Conservation (phyloP, 371 early-diverging fungal genomes). For the Mucor lusitanicus region DNA sequence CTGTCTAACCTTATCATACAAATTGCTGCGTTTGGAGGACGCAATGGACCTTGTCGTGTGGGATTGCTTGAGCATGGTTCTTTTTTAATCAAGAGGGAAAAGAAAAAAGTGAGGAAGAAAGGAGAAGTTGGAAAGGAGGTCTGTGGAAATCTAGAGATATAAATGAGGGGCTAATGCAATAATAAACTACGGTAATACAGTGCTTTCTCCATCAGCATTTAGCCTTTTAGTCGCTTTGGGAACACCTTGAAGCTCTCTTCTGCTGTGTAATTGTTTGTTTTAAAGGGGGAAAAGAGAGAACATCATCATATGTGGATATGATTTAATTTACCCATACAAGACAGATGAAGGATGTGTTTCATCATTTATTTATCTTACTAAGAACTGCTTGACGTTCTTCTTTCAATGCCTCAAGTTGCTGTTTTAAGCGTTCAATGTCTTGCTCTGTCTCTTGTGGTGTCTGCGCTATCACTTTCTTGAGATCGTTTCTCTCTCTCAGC, state of each 20-base stretch:
- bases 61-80: slow-evolving; percentile 10
- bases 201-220: neutral
- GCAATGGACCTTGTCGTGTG: neutral
- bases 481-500: slow-evolving; percentile 23
- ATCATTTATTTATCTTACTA: slow-evolving; percentile 13
- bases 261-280: neutral
- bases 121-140: slow-evolving; percentile 1
- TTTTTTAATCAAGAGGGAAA: neutral
- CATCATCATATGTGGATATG: neutral
- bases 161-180: neutral
- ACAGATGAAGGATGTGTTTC: neutral
- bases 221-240: neutral
- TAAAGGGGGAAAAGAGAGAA: neutral
- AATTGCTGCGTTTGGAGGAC: neutral
- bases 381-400: slow-evolving; percentile 25
- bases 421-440: slow-evolving; percentile 18
- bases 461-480: slow-evolving; percentile 6
- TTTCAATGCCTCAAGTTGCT: slow-evolving; percentile 21
- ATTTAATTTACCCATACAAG: neutral
- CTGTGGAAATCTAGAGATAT: neutral
- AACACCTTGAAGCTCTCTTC: neutral
- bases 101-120: neutral
- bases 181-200: neutral
- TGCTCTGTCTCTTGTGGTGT: neutral
- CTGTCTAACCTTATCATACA: slow-evolving; percentile 17